Evolutionary conservation across 1,284 basidiomycete genomes (phyloP), one percentile per base, ranked within the genome.

Genomic region (Ganoderma sinense): DNA sequence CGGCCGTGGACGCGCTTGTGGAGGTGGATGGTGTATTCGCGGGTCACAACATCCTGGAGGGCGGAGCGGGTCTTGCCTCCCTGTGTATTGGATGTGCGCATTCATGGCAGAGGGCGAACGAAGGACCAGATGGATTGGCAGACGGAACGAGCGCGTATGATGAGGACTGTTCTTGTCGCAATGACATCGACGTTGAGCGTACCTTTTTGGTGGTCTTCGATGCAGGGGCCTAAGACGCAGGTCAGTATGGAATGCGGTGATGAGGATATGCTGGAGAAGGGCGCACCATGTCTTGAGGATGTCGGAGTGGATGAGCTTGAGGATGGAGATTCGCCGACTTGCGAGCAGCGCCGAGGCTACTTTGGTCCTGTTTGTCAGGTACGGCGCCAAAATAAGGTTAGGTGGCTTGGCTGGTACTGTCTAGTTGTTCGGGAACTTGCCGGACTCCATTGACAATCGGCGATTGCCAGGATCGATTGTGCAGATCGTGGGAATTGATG

Each of bases 1-100:
- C 93, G 89, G 78, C 93, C 95, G 84, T 96, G 95, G 64, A 96
- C 94, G 75, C 85, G 92, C 85, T 97, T 98, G 91, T 97, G 96
- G 66, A 98, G 86, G 85, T 97, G 95, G 85, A 98, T 93, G 78
- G 96, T 97, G 91, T 97, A 97, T 83, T 98, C 97, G 80, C 97
- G 92, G 78, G 97, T 95, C 76, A 98, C 96, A 84, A 98, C 96
- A 83, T 98, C 97, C 84, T 95, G 90, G 81, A 98, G 94, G 72
- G 96, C 96, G 72, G 95, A 96, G 84, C 95, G 95, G 79, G 90
- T 90, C 88, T 96, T 96, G 84, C 91, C 85, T 78, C 91, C 90
- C 93, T 95, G 51, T 48, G 6, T 20, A 14, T 55, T 55, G 59
- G 66, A 68, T 2, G 6, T 39, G 39, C 13, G 39, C 23, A 43